A percentile compares a stretch with the other conserved stretches of the same genome.
These are phyloP conservation scores for Lipomyces lipofer DNA, from an alignment of 805 yeast species.

Conservation along the genomic window DNA sequence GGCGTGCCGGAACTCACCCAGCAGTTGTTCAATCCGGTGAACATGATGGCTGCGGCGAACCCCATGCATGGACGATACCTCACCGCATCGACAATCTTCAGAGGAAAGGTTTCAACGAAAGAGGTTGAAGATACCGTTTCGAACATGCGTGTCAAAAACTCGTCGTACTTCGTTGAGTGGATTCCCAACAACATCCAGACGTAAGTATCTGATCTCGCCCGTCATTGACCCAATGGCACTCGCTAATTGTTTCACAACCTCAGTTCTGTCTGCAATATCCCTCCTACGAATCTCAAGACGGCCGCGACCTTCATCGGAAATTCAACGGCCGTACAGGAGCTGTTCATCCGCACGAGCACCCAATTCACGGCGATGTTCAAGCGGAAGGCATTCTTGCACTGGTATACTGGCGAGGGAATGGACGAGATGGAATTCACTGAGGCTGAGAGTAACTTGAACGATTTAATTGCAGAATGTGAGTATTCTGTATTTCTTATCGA, in stretches of 20 bases:
- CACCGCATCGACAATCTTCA: slow-evolving; percentile 90
- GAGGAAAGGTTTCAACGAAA: slow-evolving; percentile 89
- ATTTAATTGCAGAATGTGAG: slow-evolving; percentile 70
- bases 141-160: slow-evolving; percentile 76
- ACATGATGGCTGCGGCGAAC: slow-evolving; percentile 95
- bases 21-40: slow-evolving; percentile 88
- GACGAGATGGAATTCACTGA: slow-evolving; percentile 92
- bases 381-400: slow-evolving; percentile 92
- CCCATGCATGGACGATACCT: slow-evolving; percentile 88
- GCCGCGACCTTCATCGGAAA: slow-evolving; percentile 92
- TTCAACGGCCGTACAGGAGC: slow-evolving; percentile 88
- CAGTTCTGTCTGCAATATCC: slow-evolving; percentile 79
- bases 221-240: background rate
- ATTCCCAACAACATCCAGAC: slow-evolving; percentile 94
- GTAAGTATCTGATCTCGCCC: background rate
- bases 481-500: background rate
- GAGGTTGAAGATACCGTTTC: slow-evolving; percentile 94
- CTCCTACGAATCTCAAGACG: slow-evolving; percentile 83
- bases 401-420: slow-evolving; percentile 97
- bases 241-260: too few relatives aligned
- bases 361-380: slow-evolving; percentile 91
- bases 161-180: slow-evolving; percentile 90
- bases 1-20: slow-evolving; percentile 90
- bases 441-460: slow-evolving; percentile 89
- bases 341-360: slow-evolving; percentile 83